Evolutionary conservation across 768 basidiomycete genomes (phyloP), one percentile per base, ranked within the genome.

Genomic region (Amanita inopinata): DNA sequence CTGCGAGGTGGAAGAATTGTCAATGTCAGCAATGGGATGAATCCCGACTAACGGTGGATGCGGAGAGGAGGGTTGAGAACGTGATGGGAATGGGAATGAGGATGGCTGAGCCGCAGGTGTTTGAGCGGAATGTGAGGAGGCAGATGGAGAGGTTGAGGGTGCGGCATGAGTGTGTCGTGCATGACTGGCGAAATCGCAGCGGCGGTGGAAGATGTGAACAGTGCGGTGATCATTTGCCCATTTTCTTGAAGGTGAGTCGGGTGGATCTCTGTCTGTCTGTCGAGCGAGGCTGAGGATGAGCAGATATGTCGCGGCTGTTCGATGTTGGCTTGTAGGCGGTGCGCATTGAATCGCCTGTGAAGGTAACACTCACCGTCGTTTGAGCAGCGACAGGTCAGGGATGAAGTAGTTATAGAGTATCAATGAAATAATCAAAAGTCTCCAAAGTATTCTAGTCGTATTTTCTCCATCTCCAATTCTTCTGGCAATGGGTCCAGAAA

Each of bases 11-110:
- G 82, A 82, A 76, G 58, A 66, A 58, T 0, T 87, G 83, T 43
- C 3, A 1, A 0, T 85, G 83, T 46, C 61, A 62, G 0, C 77
- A 78, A 33, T 84, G 80, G 79, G 79, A 83, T 5, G 82, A 83
- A 45, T n/a, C n/a, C 1, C 18, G 40, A 23, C 23, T 42, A n/a
- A 6, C 34, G n/a, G 32, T n/a, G 2, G 40, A 42, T 33, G 40
- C 40, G 23, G 30, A 22, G 23, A 24, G 40, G 33, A 12, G 43
- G 25, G 43, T 44, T 7, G 34, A 37, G 18, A 44, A 44, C 8
- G 43, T 36, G 27, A 31, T 44, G 27, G 43, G 43, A 7, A 8
- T 11, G 9, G 34, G 10, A 7, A 27, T 12, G 34, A 27, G 43
- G 10, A 9, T 5, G 2, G 9, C 9, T 5, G 27, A 27, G 15